Evolutionary conservation across 2,329 filamentous ascomycete genomes (phyloP), one percentile per base, ranked within the genome.

Genomic region (Thyridium curvatum): DNA sequence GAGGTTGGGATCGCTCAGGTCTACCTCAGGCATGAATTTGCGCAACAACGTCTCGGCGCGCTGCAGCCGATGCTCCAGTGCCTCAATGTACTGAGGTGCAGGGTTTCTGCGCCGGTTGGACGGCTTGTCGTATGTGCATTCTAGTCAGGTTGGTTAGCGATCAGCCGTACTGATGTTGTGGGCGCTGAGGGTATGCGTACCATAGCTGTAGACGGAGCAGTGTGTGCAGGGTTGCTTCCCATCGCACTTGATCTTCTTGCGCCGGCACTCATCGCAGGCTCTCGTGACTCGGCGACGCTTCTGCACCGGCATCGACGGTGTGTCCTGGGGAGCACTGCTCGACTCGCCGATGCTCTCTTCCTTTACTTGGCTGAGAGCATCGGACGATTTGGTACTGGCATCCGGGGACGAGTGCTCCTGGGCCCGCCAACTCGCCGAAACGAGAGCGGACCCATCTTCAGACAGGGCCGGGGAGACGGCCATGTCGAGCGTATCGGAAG

Each of bases 181-280:
- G 6, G 10, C 21, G 21, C 21, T 26, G 21, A 38, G n/a, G 29
- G 14, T 29, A 12, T 26, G 52, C 74, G 56, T 74, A 96, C 93
- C 91, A 70, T 98, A 98, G 59, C 89, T 96, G 63, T 98, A 98
- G 36, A 97, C 89, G 10, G 90, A 94, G 61, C 93, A 98, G 62
- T 97, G 93, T 0, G 90, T 96, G 63, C 86, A 93, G 9, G 86
- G 86, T 58, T 90, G 85, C 60, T 89, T 88, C 50, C 85, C 86
- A 58, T 90, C 85, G 52, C 85, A 91, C 59, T 90, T 91, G 54
- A 91, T 91, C 62, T 91, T 91, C 60, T 91, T 91, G 49, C 85
- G 75, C 41, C 86, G 76, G 56, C 86, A 91, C 60, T 90, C 84
- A 52, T 89, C 86, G 61, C 86, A 91, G 31, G 86, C 86, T 51